These are phyloP conservation scores for Globisporangium rhizosaccharum DNA, from an alignment of 352 stramenopile genomes.

Conservation along the genomic window DNA sequence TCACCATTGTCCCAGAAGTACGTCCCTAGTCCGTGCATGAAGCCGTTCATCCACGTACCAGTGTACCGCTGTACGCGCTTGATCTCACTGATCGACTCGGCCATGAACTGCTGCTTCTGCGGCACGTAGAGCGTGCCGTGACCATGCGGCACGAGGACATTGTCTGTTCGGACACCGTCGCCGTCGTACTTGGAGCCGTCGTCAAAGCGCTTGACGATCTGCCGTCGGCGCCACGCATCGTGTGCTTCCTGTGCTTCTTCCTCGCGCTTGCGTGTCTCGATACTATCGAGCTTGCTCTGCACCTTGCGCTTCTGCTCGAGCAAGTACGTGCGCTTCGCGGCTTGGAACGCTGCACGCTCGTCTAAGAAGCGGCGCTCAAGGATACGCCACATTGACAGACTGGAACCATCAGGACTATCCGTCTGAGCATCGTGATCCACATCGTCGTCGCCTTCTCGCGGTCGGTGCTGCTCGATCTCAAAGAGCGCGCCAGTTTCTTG, in stretches of 20 bases:
- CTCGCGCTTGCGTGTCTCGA: conserved; percentile 22
- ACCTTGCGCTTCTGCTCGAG: conserved; percentile 36
- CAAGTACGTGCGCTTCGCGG: conserved; percentile 42
- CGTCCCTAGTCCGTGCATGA: conserved; percentile 51
- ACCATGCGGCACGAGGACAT: conserved; percentile 45
- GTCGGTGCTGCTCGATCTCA: conserved; percentile 32
- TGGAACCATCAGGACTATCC: conserved; percentile 12
- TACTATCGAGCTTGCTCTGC: conserved; percentile 23
- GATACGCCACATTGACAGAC: too few relatives aligned
- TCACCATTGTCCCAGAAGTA: conserved; percentile 55
- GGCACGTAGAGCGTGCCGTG: conserved; percentile 56
- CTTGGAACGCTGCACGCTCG: conserved; percentile 42
- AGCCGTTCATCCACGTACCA: conserved; percentile 47
- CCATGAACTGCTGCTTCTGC: conserved; percentile 19
- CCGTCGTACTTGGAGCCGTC: conserved; percentile 70
- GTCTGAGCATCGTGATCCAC: not conserved
- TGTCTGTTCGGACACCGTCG: conserved; percentile 34
- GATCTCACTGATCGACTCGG: conserved; percentile 26
- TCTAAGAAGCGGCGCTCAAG: conserved; percentile 36
- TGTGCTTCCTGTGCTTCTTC: conserved; percentile 25
- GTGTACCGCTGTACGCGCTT: conserved; percentile 44
- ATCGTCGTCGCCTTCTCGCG: conserved; percentile 6
- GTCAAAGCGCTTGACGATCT: conserved; percentile 59
- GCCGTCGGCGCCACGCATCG: conserved; percentile 32
- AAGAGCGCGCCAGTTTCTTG: conserved; percentile 38